Base-by-base conservation (phyloP, 2,329 filamentous ascomycete genomes). In the Colletotrichum sp. region DNA sequence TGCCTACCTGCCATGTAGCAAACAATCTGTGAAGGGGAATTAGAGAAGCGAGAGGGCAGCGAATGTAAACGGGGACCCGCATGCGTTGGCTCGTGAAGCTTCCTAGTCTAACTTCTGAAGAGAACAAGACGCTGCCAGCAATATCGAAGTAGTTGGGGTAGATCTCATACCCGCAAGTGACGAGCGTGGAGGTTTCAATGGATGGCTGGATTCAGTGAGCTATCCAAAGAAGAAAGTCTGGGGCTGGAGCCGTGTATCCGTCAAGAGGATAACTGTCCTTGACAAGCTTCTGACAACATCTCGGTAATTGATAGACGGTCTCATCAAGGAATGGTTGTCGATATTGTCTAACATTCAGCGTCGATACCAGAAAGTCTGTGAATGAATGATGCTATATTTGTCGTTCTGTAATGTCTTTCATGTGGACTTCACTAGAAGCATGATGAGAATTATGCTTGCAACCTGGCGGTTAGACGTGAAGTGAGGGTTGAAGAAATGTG, bases 361-460 rank as follows among this genome's bases (percentile, higher is more conserved):
- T 18, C 36, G 4, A 39, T 18, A 9, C 36, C 3, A 18, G 16
- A 18, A 18, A 9, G 16, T 39, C 16, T 18, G 4, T 39, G 3
- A 39, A 39, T 39, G 5, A 2, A 39, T 18, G 7, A 6, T 39
- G 16, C 36, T 3, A 39, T 18, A 9, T 18, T 18, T 39, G 16
- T 18, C 18, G 16, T 39, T 39, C 5, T 39, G 39, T n/a, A 3
- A 6, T 44, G 39, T n/a, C 39, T n/a, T 44, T 44, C 18, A 2
- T n/a, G 3, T n/a, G 18, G 9, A 2, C 9, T n/a, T n/a, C 0
- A 12, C 6, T n/a, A n/a, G 39, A 44, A 44, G 39, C 9, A n/a
- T 1, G 18, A n/a, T n/a, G 18, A n/a, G 2, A 6, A 44, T 0
- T 44, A n/a, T 4, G 39, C 2, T 44, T 44, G 39, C 18, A 18